Percentiles rank a stretch among this genome's conserved stretches.
Conservation (phyloP, 2,329 filamentous ascomycete genomes). For the Fusarium xylarioides region DNA sequence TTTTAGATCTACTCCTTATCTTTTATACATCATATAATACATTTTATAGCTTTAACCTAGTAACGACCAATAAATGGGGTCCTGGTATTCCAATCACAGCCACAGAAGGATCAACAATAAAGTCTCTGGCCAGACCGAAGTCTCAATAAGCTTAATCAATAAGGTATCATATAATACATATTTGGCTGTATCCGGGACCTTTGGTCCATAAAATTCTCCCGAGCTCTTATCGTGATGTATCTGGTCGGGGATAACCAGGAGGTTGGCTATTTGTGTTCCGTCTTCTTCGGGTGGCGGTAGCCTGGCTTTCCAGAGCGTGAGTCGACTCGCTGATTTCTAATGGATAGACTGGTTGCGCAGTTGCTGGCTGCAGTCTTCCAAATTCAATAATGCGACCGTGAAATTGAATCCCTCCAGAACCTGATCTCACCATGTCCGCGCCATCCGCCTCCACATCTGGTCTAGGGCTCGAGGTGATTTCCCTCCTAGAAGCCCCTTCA, state of each 20-base stretch:
- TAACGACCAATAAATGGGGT: too few species aligned
- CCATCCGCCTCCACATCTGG: conserved; percentile 2
- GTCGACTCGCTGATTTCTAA: conserved; percentile 21
- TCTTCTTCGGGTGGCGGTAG: background rate
- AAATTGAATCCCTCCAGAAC: conserved; percentile 39
- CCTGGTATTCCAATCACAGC: too few species aligned
- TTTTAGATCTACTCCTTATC: background rate
- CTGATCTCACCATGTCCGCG: conserved; percentile 37
- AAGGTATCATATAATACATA: background rate
- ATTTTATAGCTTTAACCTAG: too few species aligned
- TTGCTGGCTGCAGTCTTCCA: conserved; percentile 20
- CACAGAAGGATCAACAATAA: too few species aligned
- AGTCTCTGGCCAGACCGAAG: too few species aligned
- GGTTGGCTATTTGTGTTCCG: background rate
- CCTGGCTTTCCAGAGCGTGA: conserved; percentile 2
- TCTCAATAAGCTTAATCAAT: too few species aligned
- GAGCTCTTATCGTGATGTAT: background rate
- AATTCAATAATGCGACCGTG: conserved; percentile 36
- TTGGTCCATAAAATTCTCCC: background rate
- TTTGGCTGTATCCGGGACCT: background rate
- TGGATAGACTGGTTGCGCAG: conserved; percentile 17
- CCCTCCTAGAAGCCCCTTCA: conserved; percentile 3
- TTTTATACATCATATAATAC: too few species aligned
- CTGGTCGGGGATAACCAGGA: background rate
- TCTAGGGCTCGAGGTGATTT: background rate